Evolutionary conservation across 2,329 filamentous ascomycete species (phyloP).

Genomic region (Zasmidium citrigriseum): DNA sequence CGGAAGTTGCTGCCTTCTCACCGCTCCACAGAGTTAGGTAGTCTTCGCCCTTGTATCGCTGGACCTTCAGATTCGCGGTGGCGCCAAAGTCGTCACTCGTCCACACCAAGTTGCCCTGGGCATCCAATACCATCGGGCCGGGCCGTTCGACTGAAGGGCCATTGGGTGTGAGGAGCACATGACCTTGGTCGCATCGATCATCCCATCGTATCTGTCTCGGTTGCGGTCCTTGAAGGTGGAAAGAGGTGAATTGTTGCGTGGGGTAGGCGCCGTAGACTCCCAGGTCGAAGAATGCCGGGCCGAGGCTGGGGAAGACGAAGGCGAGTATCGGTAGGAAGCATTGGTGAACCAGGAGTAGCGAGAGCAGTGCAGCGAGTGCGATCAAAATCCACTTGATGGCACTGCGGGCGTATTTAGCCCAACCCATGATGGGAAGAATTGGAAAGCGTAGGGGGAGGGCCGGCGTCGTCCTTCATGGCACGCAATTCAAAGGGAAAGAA

Average conservation of each 20-base stretch:
- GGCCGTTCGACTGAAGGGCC: constrained; percentile 31
- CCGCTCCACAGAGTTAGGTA: constrained; percentile 44
- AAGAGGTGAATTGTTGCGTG: constrained; percentile 29
- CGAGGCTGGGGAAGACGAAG: constrained; percentile 30
- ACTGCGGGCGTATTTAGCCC: constrained; percentile 15
- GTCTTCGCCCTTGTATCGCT: constrained; percentile 37
- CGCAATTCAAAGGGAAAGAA: too few species aligned
- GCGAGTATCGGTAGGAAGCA: constrained; percentile 32
- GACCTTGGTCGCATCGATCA: constrained; percentile 31
- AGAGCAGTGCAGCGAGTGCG: constrained; percentile 8
- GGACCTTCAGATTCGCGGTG: constrained; percentile 36
- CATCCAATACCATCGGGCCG: constrained; percentile 39
- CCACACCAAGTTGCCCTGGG: constrained; percentile 38
- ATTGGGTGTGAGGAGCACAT: constrained; percentile 33
- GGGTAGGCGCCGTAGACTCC: constrained; percentile 35
- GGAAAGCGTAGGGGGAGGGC: not conserved
- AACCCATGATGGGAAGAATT: constrained; percentile 14
- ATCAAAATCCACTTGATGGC: constrained; percentile 13
- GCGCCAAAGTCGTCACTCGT: constrained; percentile 32
- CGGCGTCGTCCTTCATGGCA: not conserved
- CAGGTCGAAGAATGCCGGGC: constrained; percentile 34
- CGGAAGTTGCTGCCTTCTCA: constrained; percentile 36
- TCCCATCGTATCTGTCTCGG: constrained; percentile 32
- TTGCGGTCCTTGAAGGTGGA: constrained; percentile 29
- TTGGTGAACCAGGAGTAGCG: constrained; percentile 28